A percentile compares a stretch with the other conserved stretches of the same genome.
Evolutionary conservation across 176 grass and related monocot species (phyloP).

Genomic region (Aegilops sharonensis): DNA sequence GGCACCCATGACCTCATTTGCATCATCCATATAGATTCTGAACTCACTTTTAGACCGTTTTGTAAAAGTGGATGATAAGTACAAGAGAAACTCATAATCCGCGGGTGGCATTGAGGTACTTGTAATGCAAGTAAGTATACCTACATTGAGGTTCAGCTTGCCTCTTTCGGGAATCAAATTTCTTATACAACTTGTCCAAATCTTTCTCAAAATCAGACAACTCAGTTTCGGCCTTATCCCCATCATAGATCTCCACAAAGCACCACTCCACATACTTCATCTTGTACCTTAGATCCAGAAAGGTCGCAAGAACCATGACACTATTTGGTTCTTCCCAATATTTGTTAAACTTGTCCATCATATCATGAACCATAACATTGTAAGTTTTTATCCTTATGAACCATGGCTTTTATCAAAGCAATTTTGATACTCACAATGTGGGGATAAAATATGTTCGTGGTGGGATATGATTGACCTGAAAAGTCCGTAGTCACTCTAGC

Average conservation of each 20-base stretch:
- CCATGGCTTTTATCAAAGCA: not conserved
- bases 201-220: not conserved
- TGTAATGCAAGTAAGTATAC: not conserved
- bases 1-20: no score
- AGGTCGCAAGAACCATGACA: constrained; percentile 6
- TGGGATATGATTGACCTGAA: not conserved
- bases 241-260: not conserved
- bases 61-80: not conserved
- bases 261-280: not conserved
- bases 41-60: not conserved
- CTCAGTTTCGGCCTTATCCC: not conserved
- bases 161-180: not conserved
- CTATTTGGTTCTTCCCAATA: not conserved
- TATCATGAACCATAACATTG: not conserved
- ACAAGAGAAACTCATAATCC: not conserved
- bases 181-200: not conserved
- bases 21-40: no score
- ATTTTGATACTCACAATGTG: not conserved
- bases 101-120: not conserved
- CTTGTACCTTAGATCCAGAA: not conserved
- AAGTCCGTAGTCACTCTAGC: not conserved
- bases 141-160: not conserved
- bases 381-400: not conserved
- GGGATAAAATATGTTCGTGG: not conserved
- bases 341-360: not conserved